Evolutionary conservation across 2,329 filamentous ascomycete species (phyloP).

Genomic region (Penicillium sclerotigenum): DNA sequence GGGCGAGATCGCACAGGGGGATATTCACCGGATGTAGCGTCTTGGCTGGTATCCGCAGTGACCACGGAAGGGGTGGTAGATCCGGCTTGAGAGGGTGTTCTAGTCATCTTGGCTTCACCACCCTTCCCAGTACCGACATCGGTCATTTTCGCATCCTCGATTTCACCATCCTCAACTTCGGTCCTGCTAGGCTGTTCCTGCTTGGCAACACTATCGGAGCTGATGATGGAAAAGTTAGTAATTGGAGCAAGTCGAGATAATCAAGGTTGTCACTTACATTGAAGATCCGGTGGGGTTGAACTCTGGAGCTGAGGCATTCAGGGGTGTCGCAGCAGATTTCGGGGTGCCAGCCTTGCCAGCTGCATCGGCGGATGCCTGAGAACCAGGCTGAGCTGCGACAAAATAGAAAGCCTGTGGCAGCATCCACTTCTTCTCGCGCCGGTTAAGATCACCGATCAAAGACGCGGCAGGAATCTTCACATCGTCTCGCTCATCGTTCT

Average conservation of each 20-base stretch:
- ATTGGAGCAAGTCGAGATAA: neutral
- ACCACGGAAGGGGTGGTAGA: conserved; percentile 4
- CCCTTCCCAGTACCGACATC: conserved; percentile 28
- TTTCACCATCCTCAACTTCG: conserved; percentile 47
- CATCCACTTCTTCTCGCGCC: conserved; percentile 50
- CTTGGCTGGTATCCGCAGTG: conserved; percentile 12
- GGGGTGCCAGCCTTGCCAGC: conserved; percentile 29
- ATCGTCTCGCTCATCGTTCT: conserved; percentile 48
- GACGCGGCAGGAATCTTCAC: conserved; percentile 51
- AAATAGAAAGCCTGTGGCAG: conserved; percentile 48
- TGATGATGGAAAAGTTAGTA: conserved; percentile 26
- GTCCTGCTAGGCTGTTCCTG: conserved; percentile 26
- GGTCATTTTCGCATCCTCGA: conserved; percentile 46
- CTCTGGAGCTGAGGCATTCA: conserved; percentile 43
- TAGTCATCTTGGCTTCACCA: conserved; percentile 12
- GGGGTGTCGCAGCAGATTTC: conserved; percentile 32
- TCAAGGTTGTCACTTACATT: conserved; percentile 34
- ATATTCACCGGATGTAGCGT: conserved; percentile 6
- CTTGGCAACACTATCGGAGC: conserved; percentile 28
- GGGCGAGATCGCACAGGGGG: conserved; percentile 25
- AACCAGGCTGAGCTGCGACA: conserved; percentile 22
- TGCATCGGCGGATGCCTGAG: conserved; percentile 22
- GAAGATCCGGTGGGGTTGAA: conserved; percentile 36
- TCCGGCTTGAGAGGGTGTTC: conserved; percentile 12
- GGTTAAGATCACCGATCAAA: conserved; percentile 48